phyloP scores from a whole-genome alignment of 768 basidiomycete species.

The Lyophyllum decastes region DNA sequence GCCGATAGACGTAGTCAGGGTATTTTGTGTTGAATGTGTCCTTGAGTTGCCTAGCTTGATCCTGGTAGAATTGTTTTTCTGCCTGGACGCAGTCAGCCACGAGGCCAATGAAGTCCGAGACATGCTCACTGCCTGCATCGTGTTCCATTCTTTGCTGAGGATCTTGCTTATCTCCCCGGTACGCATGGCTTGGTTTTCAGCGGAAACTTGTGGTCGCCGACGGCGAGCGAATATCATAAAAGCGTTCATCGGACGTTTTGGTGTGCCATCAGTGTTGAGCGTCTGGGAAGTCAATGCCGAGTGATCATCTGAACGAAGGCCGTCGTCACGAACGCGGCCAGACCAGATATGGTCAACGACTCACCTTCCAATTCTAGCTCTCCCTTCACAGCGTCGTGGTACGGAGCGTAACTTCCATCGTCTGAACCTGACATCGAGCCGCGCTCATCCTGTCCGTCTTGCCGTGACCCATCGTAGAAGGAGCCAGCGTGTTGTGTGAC shows the following conservation, averaged over 20 bases:
- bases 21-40: slow-evolving; percentile 85
- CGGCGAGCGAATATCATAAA: slow-evolving; percentile 92
- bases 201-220: slow-evolving; percentile 79
- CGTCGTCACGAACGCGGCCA: background rate
- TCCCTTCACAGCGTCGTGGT: slow-evolving; percentile 36
- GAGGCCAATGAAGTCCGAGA: background rate
- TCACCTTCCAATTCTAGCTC: slow-evolving; percentile 51
- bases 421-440: slow-evolving; percentile 61
- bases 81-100: slow-evolving; percentile 37
- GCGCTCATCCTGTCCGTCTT: slow-evolving; percentile 41
- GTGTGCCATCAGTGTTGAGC: slow-evolving; percentile 84
- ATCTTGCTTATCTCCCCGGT: slow-evolving; percentile 91
- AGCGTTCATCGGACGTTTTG: slow-evolving; percentile 90
- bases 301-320: slow-evolving; percentile 27
- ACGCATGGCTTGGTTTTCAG: slow-evolving; percentile 88
- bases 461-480: slow-evolving; percentile 24
- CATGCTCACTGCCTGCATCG: slow-evolving; percentile 67
- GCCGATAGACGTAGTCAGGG: slow-evolving; percentile 88
- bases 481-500: slow-evolving; percentile 27
- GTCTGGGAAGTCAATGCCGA: slow-evolving; percentile 70
- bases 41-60: slow-evolving; percentile 84
- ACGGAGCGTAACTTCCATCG: slow-evolving; percentile 45
- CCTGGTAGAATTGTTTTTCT: slow-evolving; percentile 86
- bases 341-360: slow-evolving; percentile 1
- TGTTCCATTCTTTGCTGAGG: slow-evolving; percentile 82